Evolutionary conservation across 441 rosid species (phyloP), one percentile per base, ranked within the genome.

Genomic region (Jatropha podagrica): DNA sequence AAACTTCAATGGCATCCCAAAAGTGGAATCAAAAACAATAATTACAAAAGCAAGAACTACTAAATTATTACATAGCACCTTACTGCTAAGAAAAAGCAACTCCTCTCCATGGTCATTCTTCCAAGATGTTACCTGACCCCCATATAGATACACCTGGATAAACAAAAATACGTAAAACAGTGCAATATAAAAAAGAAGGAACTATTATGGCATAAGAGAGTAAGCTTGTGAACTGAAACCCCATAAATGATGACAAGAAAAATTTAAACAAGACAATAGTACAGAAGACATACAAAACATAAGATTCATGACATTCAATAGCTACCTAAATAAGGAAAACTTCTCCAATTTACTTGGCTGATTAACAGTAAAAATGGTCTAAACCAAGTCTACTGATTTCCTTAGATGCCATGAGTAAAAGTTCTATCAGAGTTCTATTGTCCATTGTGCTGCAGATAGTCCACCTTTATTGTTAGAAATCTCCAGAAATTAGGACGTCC

Each of bases 51-150:
- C 3, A 41, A 13, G 23, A 65, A 32, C 15, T 56, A 65, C n/a
- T 23, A 26, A 46, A 52, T 67, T 26, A 51, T 62, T 52, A 65
- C 37, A 41, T 44, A 58, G 49, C 76, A 95, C 98, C 98, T 95
- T 95, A 66, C 83, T 71, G 73, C 98, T 91, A 18, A 85, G 82
- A 80, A 95, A 95, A 75, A 95, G 77, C 79, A 93, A 76, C 82
- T 95, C 97, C 81, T 95, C 98, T 42, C 92, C 90, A 23, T 82
- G 83, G 38, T 89, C 94, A 64, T 88, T 91, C 83, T 80, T 95
- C 98, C 98, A 95, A 5, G 98, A 95, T 71, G 94, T 92, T 74
- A 93, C 94, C 69, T 95, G 98, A 62, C 92, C 98, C 68, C 98
- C 98, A 69, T 95, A 92, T 76, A 93, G 82, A 82, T 96, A 90